Evolutionary conservation across 305 asterid genomes (phyloP).

Genomic region (Coffea humblotiana): DNA sequence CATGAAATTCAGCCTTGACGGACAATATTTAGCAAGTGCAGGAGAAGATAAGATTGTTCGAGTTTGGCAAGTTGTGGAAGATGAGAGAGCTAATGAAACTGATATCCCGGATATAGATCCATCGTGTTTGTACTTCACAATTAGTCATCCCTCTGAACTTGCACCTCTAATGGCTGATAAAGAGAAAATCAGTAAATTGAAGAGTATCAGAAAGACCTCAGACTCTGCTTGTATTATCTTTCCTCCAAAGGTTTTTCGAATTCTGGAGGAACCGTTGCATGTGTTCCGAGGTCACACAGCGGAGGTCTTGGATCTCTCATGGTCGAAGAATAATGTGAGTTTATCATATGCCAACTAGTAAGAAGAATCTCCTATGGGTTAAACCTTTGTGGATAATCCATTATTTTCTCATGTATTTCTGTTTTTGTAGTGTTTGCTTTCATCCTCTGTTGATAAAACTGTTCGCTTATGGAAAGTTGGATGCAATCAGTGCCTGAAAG

Average conservation of each 20-base stretch:
- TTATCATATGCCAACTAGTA: neutral
- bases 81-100: conserved; percentile 57
- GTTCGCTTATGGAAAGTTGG: conserved; percentile 97
- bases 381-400: conserved; percentile 1
- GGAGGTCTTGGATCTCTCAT: conserved; percentile 80
- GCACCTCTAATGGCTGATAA: conserved; percentile 56
- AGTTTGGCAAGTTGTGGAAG: conserved; percentile 88
- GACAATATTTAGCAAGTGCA: conserved; percentile 81
- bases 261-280: conserved; percentile 74
- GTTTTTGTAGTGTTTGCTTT: conserved; percentile 68
- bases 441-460: conserved; percentile 87
- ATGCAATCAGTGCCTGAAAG: conserved; percentile 67
- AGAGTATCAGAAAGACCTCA: conserved; percentile 45
- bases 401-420: conserved; percentile 13
- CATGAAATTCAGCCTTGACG: conserved; percentile 88
- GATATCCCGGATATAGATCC: conserved; percentile 76
- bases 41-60: conserved; percentile 81
- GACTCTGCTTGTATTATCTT: conserved; percentile 87
- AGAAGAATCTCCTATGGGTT: neutral
- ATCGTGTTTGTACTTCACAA: conserved; percentile 74
- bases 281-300: conserved; percentile 72
- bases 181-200: conserved; percentile 44
- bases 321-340: conserved; percentile 85
- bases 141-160: conserved; percentile 69
- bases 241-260: conserved; percentile 81